Evolutionary conservation across 164 flowering plant genomes (phyloP), one percentile per base, ranked within the genome.

Genomic region (Macadamia tetraphylla): DNA sequence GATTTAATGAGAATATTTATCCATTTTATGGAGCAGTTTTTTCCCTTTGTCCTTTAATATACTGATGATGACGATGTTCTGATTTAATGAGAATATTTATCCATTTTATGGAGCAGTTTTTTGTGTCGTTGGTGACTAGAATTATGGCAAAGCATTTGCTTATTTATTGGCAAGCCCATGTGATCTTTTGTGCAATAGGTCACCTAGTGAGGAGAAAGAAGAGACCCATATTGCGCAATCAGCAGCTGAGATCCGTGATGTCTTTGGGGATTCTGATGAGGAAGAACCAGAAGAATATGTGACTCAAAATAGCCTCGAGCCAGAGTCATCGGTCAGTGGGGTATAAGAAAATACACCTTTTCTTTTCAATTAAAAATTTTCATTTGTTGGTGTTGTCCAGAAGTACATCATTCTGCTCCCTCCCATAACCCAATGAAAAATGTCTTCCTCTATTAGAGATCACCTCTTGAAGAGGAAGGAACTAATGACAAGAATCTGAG

Each of bases 251-350:
- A 84, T 95, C 12, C 96, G 94, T 73, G 92, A 90, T 80, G 98
- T 92, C 32, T 95, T 95, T 84, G 99, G 99, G 44, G 97, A 90
- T 65, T 95, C 97, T 67, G 99, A 94, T 58, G 99, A 95, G 51
- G 99, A 94, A 72, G 95, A 90, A 62, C 84, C 70, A 15, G 90
- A 76, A 43, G 96, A 78, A 0, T 90, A 82, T 81, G 89, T 72
- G 56, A 85, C 74, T 71, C 88, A 65, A 63, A 83, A 85, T 82
- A 81, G 84, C 32, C 79, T 76, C 40, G 92, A 88, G 67, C 84
- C 79, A 59, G 92, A 86, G 69, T 67, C 78, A 66, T 81, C 78
- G 82, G 96, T 90, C 78, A 76, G 88, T 77, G 51, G 9, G 8
- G 51, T 46, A 46, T 46, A 5, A 52, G 56, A 63, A 35, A 32